Evolutionary conservation across 2,329 filamentous ascomycete genomes (phyloP), one percentile per base, ranked within the genome.

Genomic region (Phoma sp.): DNA sequence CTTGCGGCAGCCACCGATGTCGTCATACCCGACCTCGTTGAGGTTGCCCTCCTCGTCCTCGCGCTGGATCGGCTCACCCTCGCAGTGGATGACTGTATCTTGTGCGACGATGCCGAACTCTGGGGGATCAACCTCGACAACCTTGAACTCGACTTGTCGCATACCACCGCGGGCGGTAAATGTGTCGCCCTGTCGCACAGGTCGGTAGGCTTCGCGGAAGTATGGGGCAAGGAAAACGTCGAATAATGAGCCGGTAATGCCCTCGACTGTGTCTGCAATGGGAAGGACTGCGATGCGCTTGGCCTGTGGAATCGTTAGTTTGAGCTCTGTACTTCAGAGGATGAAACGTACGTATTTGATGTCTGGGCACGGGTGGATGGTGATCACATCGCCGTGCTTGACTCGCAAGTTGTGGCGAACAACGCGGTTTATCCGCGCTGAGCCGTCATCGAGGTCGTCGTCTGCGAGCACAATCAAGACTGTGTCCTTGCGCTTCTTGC

Each of bases 401-500:
- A 99, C 93, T 53, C 95, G 90, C 61, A 99, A 86, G 80, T 99
- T 99, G 84, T 98, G 95, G 76, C 95, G 90, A 72, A 98, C 93
- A 60, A 98, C 95, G 77, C 96, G 91, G 85, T 99, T 99, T 83
- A 99, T 95, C 73, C 95, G 90, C 68, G 91, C 95, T 70, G 90
- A 96, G 66, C 95, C 95, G 74, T 99, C 95, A 81, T 99, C 95
- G 49, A 99, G 88, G 62, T 99, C 95, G 72, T 99, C 95, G 77
- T 99, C 95, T 61, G 93, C 93, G 57, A 99, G 85, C 56, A 99
- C 96, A 72, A 99, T 98, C 74, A 99, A 83, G 56, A 98, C 95
- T 3, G 95, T 99, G 75, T 99, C 95, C 85, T 97, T 97, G 80
- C 95, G 87, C 90, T 98, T 99, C 88, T 99, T 99, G 79, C 95